phyloP scores from a whole-genome alignment of 371 early-diverging fungal genomes.

The Apophysomyces trapeziformis region DNA sequence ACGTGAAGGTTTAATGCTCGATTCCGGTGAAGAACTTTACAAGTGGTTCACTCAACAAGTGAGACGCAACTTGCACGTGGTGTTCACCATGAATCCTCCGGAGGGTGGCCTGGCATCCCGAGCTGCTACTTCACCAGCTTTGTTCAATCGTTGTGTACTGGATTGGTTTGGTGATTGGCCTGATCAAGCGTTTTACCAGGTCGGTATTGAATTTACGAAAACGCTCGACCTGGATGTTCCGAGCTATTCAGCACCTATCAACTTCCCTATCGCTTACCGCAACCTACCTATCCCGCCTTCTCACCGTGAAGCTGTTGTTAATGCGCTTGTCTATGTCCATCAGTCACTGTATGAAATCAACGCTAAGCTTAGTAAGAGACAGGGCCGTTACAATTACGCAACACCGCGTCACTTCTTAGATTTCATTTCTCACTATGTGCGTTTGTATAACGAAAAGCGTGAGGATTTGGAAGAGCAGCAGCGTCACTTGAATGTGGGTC shows the following conservation, averaged over 20 bases:
- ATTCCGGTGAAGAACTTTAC: slow-evolving; percentile 95
- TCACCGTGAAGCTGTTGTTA: slow-evolving; percentile 87
- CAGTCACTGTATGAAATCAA: slow-evolving; percentile 88
- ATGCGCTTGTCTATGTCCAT: slow-evolving; percentile 93
- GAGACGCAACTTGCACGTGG: slow-evolving; percentile 96
- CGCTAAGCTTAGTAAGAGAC: slow-evolving; percentile 80
- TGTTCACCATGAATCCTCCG: slow-evolving; percentile 99
- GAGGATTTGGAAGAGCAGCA: slow-evolving; percentile 98
- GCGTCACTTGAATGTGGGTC: slow-evolving; percentile 96
- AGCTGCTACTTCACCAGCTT: slow-evolving; percentile 97
- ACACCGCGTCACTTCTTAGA: slow-evolving; percentile 98
- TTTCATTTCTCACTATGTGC: slow-evolving; percentile 93
- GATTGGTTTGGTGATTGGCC: slow-evolving; percentile 99
- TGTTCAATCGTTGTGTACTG: slow-evolving; percentile 99
- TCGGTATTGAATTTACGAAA: slow-evolving; percentile 94
- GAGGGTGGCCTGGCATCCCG: slow-evolving; percentile 92
- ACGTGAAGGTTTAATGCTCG: slow-evolving; percentile 92
- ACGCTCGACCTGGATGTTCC: slow-evolving; percentile 87
- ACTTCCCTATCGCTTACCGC: slow-evolving; percentile 82
- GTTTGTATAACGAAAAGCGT: slow-evolving; percentile 90
- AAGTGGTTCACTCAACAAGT: slow-evolving; percentile 98
- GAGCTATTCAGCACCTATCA: slow-evolving; percentile 69
- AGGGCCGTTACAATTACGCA: slow-evolving; percentile 82
- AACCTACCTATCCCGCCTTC: slow-evolving; percentile 74
- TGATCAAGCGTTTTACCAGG: slow-evolving; percentile 97